Conservation (phyloP, 352 stramenopile species). For the Phytopythium helicoides region DNA sequence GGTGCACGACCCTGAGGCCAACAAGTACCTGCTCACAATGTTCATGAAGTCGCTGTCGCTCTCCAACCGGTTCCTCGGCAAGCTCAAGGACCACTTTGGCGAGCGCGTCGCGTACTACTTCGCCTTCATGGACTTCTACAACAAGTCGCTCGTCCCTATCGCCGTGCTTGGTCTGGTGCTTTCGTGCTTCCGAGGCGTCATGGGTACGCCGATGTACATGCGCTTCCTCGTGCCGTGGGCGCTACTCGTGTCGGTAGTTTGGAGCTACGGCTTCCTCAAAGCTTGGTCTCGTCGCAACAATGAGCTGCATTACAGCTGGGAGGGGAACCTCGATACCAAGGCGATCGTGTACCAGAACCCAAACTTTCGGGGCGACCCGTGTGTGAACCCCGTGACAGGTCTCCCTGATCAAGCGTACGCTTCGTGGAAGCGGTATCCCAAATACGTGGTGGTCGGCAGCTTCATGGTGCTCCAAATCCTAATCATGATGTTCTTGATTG, state of each 20-base stretch:
- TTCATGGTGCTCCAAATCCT: conserved; percentile 84
- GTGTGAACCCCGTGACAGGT: conserved; percentile 65
- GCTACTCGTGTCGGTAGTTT: conserved; percentile 71
- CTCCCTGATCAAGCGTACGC: conserved; percentile 64
- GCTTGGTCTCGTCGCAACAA: conserved; percentile 73
- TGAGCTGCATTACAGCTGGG: conserved; percentile 71
- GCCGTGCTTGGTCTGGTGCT: conserved; percentile 67
- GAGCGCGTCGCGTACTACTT: conserved; percentile 88
- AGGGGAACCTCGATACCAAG: conserved; percentile 64
- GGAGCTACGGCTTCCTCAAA: conserved; percentile 84
- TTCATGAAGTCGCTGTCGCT: conserved; percentile 77
- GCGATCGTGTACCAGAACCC: conserved; percentile 74
- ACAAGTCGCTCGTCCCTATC: conserved; percentile 78
- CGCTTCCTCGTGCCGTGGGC: conserved; percentile 71
- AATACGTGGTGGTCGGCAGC: conserved; percentile 52
- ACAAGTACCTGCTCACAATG: conserved; percentile 67
- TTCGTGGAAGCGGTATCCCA: conserved; percentile 73
- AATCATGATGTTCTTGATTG: conserved; percentile 85
- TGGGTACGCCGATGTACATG: conserved; percentile 83
- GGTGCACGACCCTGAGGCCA: conserved; percentile 69
- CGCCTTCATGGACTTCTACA: conserved; percentile 86
- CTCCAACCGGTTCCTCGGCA: conserved; percentile 50
- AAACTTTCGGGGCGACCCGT: conserved; percentile 52
- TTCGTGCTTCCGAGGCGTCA: conserved; percentile 52
- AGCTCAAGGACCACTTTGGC: conserved; percentile 76